Conservation (phyloP, 768 basidiomycete genomes). For the Rhodotorula diobovata region DNA sequence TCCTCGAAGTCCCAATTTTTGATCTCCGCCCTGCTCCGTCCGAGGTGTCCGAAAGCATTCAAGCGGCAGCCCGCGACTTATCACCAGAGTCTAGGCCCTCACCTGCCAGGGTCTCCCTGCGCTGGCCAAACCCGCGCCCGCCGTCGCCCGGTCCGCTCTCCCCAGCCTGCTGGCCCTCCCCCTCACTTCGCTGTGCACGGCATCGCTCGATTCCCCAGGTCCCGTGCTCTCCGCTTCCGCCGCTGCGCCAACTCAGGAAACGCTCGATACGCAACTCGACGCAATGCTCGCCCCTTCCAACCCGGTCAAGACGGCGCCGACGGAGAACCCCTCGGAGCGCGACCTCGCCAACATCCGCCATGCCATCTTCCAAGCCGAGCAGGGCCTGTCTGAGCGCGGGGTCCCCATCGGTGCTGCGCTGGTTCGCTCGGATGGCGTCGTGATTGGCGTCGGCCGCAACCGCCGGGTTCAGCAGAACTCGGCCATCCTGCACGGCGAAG, state of each 20-base stretch:
- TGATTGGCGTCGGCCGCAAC: slow-evolving; percentile 54
- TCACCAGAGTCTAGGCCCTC: no score
- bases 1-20: no score
- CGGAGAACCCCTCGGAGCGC: slow-evolving; percentile 8
- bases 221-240: no score
- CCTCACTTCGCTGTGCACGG: no score
- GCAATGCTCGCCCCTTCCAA: slow-evolving; percentile 20
- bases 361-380: slow-evolving; percentile 51
- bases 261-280: background rate
- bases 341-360: slow-evolving; percentile 42
- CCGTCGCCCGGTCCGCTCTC: background rate
- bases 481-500: slow-evolving; percentile 55
- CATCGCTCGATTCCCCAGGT: no score
- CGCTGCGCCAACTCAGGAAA: no score
- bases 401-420: slow-evolving; percentile 63
- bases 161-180: no score
- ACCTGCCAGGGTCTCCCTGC: no score
- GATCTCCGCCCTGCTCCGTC: no score
- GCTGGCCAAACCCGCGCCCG: no score
- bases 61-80: no score
- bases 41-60: no score
- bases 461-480: slow-evolving; percentile 52
- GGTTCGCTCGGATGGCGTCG: slow-evolving; percentile 41
- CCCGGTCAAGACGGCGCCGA: slow-evolving; percentile 38
- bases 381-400: slow-evolving; percentile 56